These are phyloP conservation scores for Tarenaya hassleriana DNA, from an alignment of 345 rosid genomes.

Conservation along the genomic window DNA sequence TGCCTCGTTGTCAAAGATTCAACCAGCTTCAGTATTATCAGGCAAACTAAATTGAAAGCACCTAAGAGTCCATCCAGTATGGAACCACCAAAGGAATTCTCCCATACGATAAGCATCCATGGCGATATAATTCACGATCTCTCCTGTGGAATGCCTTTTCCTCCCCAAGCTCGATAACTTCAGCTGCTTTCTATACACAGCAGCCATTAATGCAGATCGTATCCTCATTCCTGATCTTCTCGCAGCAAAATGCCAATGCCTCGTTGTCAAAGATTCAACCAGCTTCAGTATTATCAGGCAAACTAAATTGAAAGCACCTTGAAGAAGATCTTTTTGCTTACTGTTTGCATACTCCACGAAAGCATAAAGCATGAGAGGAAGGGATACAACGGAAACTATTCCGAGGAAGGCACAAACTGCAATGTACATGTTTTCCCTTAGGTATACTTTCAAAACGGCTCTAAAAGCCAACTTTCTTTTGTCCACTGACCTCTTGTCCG, in stretches of 20 bases:
- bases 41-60: no score
- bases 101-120: conserved; percentile 84
- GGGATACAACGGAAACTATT: conserved; percentile 40
- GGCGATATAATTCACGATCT: conserved; percentile 64
- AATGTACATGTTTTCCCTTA: conserved; percentile 44
- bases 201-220: conserved; percentile 69
- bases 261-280: conserved; percentile 61
- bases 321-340: conserved; percentile 28
- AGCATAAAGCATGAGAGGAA: conserved; percentile 56
- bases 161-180: conserved; percentile 61
- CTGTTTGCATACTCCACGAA: conserved; percentile 51
- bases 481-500: conserved; percentile 28
- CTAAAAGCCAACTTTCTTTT: conserved; percentile 39
- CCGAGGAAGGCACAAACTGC: conserved; percentile 44
- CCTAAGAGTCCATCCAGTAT: conserved; percentile 41
- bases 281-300: conserved; percentile 41
- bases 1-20: conserved; percentile 73
- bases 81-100: conserved; percentile 76
- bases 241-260: conserved; percentile 58
- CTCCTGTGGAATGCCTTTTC: conserved; percentile 62
- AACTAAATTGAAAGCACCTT: conserved; percentile 48
- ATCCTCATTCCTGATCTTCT: conserved; percentile 71
- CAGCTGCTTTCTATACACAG: conserved; percentile 54
- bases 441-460: conserved; percentile 42
- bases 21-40: conserved; percentile 40